These are phyloP conservation scores for Neurospora africana DNA, from an alignment of 495 filamentous ascomycete genomes.

Conservation along the genomic window DNA sequence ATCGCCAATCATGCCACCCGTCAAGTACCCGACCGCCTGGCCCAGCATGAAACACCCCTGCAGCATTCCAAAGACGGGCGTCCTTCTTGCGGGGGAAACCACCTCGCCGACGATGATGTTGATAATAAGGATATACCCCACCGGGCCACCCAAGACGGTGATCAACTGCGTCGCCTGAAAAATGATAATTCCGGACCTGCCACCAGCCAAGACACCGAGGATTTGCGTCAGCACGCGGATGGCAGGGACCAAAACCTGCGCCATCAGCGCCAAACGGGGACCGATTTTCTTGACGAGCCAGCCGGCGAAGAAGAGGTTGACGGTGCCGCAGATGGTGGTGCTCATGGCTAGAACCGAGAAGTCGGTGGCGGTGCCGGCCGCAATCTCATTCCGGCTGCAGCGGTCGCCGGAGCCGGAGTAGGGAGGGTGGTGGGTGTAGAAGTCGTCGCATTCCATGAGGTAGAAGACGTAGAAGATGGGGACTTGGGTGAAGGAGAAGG, in stretches of 20 bases:
- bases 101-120: slow-evolving; percentile 44
- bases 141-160: slow-evolving; percentile 46
- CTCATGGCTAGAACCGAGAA: slow-evolving; percentile 41
- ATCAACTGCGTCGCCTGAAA: slow-evolving; percentile 46
- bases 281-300: slow-evolving; percentile 47
- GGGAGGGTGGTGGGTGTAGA: slow-evolving; percentile 34
- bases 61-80: slow-evolving; percentile 41
- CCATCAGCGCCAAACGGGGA: slow-evolving; percentile 38
- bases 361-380: slow-evolving; percentile 43
- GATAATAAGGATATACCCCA: slow-evolving; percentile 44
- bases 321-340: slow-evolving; percentile 39
- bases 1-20: slow-evolving; percentile 44
- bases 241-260: slow-evolving; percentile 41
- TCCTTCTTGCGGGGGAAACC: slow-evolving; percentile 38
- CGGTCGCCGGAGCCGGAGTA: slow-evolving; percentile 24
- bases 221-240: slow-evolving; percentile 44
- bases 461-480: slow-evolving; percentile 49
- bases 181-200: slow-evolving; percentile 40
- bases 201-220: slow-evolving; percentile 40
- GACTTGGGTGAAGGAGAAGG: slow-evolving; percentile 48
- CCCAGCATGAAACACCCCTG: slow-evolving; percentile 47
- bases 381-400: slow-evolving; percentile 38
- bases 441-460: slow-evolving; percentile 48
- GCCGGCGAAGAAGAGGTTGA: slow-evolving; percentile 48
- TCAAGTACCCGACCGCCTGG: slow-evolving; percentile 39